phyloP scores from a whole-genome alignment of 2,329 filamentous ascomycete species.

The Geosmithia morbida region DNA sequence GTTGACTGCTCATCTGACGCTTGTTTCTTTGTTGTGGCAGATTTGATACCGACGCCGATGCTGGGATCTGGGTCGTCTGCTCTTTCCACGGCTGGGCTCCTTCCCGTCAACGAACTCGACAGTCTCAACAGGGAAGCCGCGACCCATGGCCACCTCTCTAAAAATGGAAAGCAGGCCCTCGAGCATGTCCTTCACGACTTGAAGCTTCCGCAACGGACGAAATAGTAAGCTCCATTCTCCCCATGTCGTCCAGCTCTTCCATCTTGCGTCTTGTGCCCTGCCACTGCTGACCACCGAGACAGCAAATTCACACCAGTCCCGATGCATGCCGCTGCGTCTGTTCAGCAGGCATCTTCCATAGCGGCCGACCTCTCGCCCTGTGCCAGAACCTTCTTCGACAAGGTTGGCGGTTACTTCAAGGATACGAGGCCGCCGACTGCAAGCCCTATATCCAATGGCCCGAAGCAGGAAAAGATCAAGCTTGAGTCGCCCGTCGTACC shows the following conservation, averaged over 20 bases:
- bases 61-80: constrained; percentile 42
- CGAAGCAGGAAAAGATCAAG: not conserved
- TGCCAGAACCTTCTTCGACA: constrained; percentile 22
- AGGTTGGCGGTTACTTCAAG: constrained; percentile 23
- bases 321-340: constrained; percentile 6
- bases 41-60: constrained; percentile 50
- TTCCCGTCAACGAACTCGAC: constrained; percentile 43
- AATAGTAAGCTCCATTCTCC: constrained; percentile 37
- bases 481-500: not conserved
- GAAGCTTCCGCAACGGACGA: constrained; percentile 52
- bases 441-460: constrained; percentile 4
- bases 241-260: not conserved
- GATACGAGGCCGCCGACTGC: constrained; percentile 17
- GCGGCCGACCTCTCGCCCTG: constrained; percentile 34
- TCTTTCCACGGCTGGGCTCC: constrained; percentile 31
- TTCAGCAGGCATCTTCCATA: constrained; percentile 12
- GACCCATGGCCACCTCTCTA: constrained; percentile 41
- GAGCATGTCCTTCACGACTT: constrained; percentile 64
- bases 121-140: constrained; percentile 57
- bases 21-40: constrained; percentile 24
- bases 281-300: constrained; percentile 12
- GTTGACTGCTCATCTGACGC: constrained; percentile 5
- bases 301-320: constrained; percentile 36
- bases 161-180: constrained; percentile 55
- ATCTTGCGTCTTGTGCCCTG: not conserved